Conservation (phyloP, 495 filamentous ascomycete species). For the Penicillium odoratum region DNA sequence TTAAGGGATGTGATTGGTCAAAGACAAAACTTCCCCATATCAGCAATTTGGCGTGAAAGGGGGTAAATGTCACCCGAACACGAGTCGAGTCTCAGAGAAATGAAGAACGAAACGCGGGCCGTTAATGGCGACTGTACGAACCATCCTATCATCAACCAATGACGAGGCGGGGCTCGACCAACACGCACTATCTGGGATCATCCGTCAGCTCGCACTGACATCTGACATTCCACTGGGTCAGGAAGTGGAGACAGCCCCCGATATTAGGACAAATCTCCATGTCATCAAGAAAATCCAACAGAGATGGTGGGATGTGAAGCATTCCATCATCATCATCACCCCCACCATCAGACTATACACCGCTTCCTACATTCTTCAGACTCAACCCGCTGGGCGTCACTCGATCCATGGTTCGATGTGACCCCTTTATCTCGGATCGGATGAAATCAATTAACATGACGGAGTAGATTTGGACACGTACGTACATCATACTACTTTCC, state of each 20-base stretch:
- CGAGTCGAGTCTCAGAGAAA: background rate
- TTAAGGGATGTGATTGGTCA: background rate
- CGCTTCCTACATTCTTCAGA: constrained; percentile 23
- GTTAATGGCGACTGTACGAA: constrained; percentile 13
- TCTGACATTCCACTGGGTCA: constrained; percentile 28
- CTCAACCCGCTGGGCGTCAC: background rate
- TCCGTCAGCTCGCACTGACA: constrained; percentile 34
- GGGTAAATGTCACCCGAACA: background rate
- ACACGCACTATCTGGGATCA: constrained; percentile 19
- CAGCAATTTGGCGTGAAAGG: background rate
- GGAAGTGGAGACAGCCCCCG: background rate
- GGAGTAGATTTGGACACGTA: background rate
- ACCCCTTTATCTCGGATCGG: constrained; percentile 19
- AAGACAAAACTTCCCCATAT: background rate
- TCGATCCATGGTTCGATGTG: constrained; percentile 26
- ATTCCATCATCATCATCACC: constrained; percentile 1
- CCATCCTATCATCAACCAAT: constrained; percentile 17
- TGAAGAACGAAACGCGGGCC: constrained; percentile 9
- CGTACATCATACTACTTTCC: background rate
- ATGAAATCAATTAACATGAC: constrained; percentile 2
- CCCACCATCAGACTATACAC: constrained; percentile 14
- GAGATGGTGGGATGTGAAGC: constrained; percentile 1
- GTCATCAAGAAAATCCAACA: background rate
- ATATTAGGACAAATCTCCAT: background rate
- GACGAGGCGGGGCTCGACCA: constrained; percentile 3